These are phyloP conservation scores for Epichloe bromicola DNA, from an alignment of 2,329 filamentous ascomycete species.

Conservation along the genomic window DNA sequence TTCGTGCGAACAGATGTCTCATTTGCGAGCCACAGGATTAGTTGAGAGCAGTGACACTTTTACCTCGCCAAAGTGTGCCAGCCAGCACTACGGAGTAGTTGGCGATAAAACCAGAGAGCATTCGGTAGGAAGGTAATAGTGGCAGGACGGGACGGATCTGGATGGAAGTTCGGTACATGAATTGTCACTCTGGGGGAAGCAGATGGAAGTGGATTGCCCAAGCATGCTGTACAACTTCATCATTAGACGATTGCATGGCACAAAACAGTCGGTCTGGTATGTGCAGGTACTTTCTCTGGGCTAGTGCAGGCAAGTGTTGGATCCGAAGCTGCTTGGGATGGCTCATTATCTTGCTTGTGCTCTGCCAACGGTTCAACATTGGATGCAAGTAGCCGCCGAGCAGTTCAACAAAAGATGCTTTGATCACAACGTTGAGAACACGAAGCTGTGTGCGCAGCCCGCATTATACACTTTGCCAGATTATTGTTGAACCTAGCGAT, in stretches of 20 bases:
- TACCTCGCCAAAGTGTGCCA: too few relatives aligned
- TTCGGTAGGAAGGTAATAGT: too few relatives aligned
- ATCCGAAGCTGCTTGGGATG: not conserved
- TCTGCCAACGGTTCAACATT: not conserved
- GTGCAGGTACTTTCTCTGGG: not conserved
- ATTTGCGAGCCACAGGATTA: not conserved
- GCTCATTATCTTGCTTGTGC: not conserved
- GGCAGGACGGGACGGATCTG: too few relatives aligned
- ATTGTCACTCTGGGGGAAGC: not conserved
- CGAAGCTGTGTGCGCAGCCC: too few relatives aligned
- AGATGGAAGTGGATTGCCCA: not conserved
- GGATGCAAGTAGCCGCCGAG: not conserved
- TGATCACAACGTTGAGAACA: too few relatives aligned
- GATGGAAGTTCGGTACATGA: too few relatives aligned
- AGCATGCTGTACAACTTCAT: not conserved
- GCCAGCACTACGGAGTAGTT: too few relatives aligned
- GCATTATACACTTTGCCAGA: too few relatives aligned
- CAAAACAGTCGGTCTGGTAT: not conserved
- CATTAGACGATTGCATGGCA: not conserved
- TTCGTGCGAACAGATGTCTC: not conserved
- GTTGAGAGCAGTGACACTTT: not conserved
- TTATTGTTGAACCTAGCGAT: too few relatives aligned
- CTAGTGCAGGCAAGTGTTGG: not conserved
- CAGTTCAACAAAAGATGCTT: not conserved
- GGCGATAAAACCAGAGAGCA: too few relatives aligned